phyloP scores from a whole-genome alignment of 495 filamentous ascomycete species.

The Aspergillus haitiensis region DNA sequence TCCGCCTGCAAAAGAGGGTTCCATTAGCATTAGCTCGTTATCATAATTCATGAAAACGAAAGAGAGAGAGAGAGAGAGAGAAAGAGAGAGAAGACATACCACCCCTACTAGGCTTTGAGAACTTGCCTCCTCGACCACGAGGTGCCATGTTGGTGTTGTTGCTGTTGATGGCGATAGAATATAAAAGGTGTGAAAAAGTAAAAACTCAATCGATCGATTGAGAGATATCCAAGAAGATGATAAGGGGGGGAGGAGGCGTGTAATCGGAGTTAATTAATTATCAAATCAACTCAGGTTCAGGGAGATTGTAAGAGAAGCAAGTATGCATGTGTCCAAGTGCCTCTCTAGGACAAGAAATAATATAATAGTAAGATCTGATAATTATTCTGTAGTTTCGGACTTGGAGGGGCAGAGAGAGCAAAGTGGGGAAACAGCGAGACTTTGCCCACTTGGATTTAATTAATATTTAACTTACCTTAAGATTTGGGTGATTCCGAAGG shows the following conservation, averaged over 20 bases:
- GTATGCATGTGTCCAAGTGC: slow-evolving; percentile 11
- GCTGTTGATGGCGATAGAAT: background rate
- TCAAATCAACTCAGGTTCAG: background rate
- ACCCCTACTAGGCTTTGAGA: slow-evolving; percentile 88
- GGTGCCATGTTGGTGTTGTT: slow-evolving; percentile 40
- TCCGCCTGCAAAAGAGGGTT: slow-evolving; percentile 58
- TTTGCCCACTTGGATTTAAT: too few relatives aligned
- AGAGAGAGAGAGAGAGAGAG: background rate
- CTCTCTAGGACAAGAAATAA: background rate
- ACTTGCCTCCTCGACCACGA: slow-evolving; percentile 84
- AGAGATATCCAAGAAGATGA: background rate
- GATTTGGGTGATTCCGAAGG: background rate
- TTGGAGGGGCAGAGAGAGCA: slow-evolving; percentile 7
- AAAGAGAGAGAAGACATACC: slow-evolving; percentile 48
- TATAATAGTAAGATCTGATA: background rate
- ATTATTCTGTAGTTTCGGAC: background rate
- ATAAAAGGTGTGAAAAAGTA: too few relatives aligned
- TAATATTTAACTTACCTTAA: background rate
- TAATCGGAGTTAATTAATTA: background rate
- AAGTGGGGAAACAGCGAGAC: slow-evolving; percentile 2
- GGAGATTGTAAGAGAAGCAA: background rate
- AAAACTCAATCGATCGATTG: too few relatives aligned
- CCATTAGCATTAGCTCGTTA: background rate
- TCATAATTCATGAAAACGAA: too few relatives aligned
- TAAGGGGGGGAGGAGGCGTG: slow-evolving; percentile 2